Conservation (phyloP, 495 filamentous ascomycete species). For the Neurospora sp. region DNA sequence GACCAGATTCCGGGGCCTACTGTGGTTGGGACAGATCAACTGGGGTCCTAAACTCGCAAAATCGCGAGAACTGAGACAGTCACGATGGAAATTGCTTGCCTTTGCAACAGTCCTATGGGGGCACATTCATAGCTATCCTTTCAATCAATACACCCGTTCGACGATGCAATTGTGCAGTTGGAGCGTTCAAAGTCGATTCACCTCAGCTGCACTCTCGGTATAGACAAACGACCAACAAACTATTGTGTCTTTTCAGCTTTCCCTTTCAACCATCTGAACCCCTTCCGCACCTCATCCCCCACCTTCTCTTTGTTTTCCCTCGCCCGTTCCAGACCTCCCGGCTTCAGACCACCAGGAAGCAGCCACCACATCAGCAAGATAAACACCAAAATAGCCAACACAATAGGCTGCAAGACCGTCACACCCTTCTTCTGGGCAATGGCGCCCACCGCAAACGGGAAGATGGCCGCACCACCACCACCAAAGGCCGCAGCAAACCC, state of each 20-base stretch:
- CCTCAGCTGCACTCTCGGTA: neutral
- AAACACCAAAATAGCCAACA: constrained; percentile 53
- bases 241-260: neutral
- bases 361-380: constrained; percentile 47
- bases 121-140: neutral
- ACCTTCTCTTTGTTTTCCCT: constrained; percentile 21
- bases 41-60: neutral
- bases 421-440: constrained; percentile 76
- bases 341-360: constrained; percentile 19
- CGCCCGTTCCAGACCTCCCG: constrained; percentile 24
- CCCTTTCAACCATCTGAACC: constrained; percentile 6
- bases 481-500: constrained; percentile 80
- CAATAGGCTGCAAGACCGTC: constrained; percentile 65
- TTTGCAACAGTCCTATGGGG: neutral
- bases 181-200: neutral
- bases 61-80: neutral
- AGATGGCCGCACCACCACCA: constrained; percentile 63
- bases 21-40: neutral
- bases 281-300: constrained; percentile 12
- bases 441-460: constrained; percentile 78
- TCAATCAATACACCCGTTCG: neutral
- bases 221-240: neutral
- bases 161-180: neutral
- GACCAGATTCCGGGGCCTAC: neutral
- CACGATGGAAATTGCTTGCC: neutral